Evolutionary conservation across 805 yeast genomes (phyloP), one percentile per base, ranked within the genome.

Genomic region (Maudiozyma bulderi): DNA sequence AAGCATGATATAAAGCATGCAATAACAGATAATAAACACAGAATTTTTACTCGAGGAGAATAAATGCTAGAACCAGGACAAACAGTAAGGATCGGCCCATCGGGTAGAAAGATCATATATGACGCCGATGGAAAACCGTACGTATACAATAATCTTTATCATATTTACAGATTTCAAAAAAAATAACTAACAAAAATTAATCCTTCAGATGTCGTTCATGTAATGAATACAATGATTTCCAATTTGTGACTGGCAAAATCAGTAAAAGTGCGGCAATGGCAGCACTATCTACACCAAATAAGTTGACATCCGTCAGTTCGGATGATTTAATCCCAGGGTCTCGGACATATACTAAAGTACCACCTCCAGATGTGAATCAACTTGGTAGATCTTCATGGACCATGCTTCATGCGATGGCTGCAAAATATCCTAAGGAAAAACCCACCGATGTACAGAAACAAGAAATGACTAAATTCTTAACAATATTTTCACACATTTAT

Each of bases 61-160:
- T n/a, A 13, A n/a, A 35, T 35, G 38, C 15, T 35, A 35, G 14
- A 35, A n/a, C 41, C 47, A 14, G 42, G 38, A 9, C 47, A 45
- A 3, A 61, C 54, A 54, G 81, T 84, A 0, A 72, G 57, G 10
- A 56, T 72, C 45, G 87, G 87, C 0, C 70, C 76, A 2, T 62
- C 76, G 26, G 95, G 95, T 0, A 72, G 83, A 44, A 79, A 77
- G 56, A 82, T 88, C 50, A 67, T 87, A 26, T 64, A 86, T 50
- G 96, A 86, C 60, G 82, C 86, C 62, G 84, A 91, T 66, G 98
- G 98, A 0, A 90, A 87, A 66, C 97, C 97, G 89, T 86, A 73
- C 63, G 93, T 79, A 52, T 15, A 14, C 9, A 15, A 9, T 5
- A 10, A 2, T 14, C 32, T 29, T 39, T 32, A 11, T 9, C n/a